These are phyloP conservation scores for Trebouxia sp. DNA, from an alignment of 139 green algal species.

Conservation along the genomic window DNA sequence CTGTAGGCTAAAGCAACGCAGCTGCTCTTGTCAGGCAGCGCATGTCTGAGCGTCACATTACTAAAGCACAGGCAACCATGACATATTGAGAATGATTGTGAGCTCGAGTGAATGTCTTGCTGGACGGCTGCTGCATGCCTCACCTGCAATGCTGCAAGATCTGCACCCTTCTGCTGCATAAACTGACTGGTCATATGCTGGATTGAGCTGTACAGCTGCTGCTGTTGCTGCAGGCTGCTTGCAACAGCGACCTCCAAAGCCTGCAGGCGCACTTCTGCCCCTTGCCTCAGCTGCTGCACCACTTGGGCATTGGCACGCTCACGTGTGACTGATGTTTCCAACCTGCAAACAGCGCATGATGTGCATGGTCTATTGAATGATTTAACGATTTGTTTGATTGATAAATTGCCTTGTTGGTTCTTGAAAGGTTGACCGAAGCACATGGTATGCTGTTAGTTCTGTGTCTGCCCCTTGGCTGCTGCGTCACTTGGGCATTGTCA, in stretches of 20 bases:
- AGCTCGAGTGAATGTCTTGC: neutral
- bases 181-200: conserved; percentile 13
- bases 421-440: no score
- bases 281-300: conserved; percentile 34
- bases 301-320: conserved; percentile 47
- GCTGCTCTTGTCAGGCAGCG: no score
- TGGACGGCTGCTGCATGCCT: neutral
- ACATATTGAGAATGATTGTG: neutral
- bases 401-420: no score
- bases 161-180: conserved; percentile 10
- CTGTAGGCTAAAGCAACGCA: no score
- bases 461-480: conserved; percentile 33
- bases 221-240: conserved; percentile 32
- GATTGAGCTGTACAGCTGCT: conserved; percentile 34
- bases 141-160: conserved; percentile 31
- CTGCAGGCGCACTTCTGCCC: conserved; percentile 21
- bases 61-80: no score
- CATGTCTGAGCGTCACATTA: no score
- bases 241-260: conserved; percentile 39
- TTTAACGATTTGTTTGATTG: no score
- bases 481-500: conserved; percentile 33
- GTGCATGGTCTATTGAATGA: no score
- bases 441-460: no score
- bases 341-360: no score
- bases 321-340: conserved; percentile 42